Evolutionary conservation across 192 early-diverging fungal species (phyloP).

Genomic region (Spizellomyces sp.): DNA sequence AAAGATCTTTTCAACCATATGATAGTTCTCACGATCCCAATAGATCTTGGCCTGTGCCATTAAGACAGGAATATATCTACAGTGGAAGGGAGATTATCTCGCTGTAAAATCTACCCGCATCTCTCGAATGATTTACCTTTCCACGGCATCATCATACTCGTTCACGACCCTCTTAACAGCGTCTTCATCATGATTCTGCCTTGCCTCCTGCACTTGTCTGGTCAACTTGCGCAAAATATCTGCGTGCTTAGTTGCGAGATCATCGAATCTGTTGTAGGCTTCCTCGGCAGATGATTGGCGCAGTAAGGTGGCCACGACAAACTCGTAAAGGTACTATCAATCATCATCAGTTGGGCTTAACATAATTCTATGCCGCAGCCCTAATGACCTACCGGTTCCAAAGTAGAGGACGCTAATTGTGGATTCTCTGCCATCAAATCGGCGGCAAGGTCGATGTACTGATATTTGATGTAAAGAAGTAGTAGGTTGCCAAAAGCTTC

Average conservation of each 20-base stretch:
- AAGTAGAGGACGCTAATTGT: conserved; percentile 21
- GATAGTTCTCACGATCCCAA: conserved; percentile 67
- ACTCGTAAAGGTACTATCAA: conserved; percentile 56
- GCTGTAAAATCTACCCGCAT: too few relatives aligned
- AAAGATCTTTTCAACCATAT: conserved; percentile 66
- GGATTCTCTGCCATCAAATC: conserved; percentile 62
- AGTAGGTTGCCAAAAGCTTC: conserved; percentile 66
- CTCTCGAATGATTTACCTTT: conserved; percentile 34
- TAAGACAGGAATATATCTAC: conserved; percentile 61
- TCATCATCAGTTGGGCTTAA: background rate
- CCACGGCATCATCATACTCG: conserved; percentile 64
- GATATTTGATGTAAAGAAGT: conserved; percentile 62
- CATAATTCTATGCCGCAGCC: background rate
- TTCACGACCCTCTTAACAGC: conserved; percentile 53
- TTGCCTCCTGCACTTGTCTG: conserved; percentile 63
- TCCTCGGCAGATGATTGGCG: conserved; percentile 61
- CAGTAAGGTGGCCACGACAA: conserved; percentile 58
- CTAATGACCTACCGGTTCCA: conserved; percentile 38
- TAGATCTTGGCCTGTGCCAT: conserved; percentile 71
- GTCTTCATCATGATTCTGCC: conserved; percentile 63
- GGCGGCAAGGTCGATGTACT: conserved; percentile 60
- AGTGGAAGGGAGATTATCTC: too few relatives aligned
- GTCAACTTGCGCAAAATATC: conserved; percentile 59
- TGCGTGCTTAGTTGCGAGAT: conserved; percentile 58
- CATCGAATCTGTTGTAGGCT: conserved; percentile 64